phyloP scores from a whole-genome alignment of 192 early-diverging fungal species.

The Coemansia sp. region DNA sequence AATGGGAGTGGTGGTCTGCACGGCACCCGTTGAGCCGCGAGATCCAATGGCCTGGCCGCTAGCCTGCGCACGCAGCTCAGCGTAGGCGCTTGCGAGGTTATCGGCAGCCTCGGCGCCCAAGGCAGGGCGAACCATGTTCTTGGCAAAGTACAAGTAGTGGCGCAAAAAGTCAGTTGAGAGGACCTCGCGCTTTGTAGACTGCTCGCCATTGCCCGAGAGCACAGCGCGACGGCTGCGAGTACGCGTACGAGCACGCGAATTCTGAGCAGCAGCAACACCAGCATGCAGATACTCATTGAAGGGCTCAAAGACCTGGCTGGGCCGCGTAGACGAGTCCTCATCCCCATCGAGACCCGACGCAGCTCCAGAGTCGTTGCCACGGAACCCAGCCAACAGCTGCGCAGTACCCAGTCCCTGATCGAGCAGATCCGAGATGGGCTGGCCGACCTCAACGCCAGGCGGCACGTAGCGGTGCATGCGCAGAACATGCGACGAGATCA shows the following conservation, averaged over 20 bases:
- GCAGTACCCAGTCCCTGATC: conserved; percentile 43
- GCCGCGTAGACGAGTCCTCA: conserved; percentile 56
- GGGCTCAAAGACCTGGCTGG: conserved; percentile 79
- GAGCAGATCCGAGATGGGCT: conserved; percentile 45
- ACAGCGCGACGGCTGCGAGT: conserved; percentile 29
- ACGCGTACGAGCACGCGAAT: conserved; percentile 18
- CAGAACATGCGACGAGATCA: conserved; percentile 88
- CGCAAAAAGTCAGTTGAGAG: conserved; percentile 87
- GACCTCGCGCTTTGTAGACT: conserved; percentile 58
- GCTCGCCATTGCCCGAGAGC: conserved; percentile 18
- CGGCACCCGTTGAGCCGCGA: conserved; percentile 57
- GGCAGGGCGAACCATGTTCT: conserved; percentile 78
- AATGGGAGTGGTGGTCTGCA: conserved; percentile 89
- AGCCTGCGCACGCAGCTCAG: conserved; percentile 77
- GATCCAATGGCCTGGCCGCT: conserved; percentile 45
- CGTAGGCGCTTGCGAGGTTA: conserved; percentile 76
- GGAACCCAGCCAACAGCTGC: conserved; percentile 28
- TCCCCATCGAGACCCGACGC: conserved; percentile 49
- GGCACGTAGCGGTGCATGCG: conserved; percentile 93
- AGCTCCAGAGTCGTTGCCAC: conserved; percentile 41
- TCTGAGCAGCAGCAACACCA: conserved; percentile 56
- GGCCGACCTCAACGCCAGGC: conserved; percentile 80
- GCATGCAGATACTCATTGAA: conserved; percentile 82
- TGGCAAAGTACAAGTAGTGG: conserved; percentile 94
- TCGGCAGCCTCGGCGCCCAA: conserved; percentile 82